phyloP scores from a whole-genome alignment of 495 filamentous ascomycete genomes.

The Parathielavia appendiculata region DNA sequence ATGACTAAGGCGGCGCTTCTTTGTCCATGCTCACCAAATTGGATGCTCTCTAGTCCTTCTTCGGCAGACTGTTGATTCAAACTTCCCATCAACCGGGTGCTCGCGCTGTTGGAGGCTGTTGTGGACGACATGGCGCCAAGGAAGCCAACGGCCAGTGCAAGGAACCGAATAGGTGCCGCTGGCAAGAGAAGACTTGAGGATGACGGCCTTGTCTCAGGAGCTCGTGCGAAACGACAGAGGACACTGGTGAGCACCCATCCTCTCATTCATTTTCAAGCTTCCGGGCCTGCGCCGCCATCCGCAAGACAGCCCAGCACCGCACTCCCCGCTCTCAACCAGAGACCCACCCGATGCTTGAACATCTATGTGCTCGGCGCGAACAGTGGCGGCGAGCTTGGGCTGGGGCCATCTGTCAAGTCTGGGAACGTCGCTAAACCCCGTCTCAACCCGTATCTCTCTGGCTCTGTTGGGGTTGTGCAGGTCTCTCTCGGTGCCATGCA shows the following conservation, averaged over 20 bases:
- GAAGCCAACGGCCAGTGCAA: background rate
- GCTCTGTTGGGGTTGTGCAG: constrained; percentile 48
- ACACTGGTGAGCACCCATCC: background rate
- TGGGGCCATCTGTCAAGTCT: constrained; percentile 10
- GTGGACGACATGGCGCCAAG: constrained; percentile 3
- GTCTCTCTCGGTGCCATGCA: constrained; percentile 67
- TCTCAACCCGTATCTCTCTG: constrained; percentile 5
- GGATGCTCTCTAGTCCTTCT: background rate
- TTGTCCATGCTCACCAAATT: too few species aligned
- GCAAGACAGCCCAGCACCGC: constrained; percentile 1
- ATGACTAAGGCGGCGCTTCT: too few species aligned
- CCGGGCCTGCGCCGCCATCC: background rate
- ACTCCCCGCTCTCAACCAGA: background rate
- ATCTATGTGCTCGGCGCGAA: constrained; percentile 21
- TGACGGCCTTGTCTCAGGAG: background rate
- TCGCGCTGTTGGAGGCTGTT: too few species aligned
- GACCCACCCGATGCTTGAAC: constrained; percentile 9
- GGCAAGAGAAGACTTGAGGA: constrained; percentile 2
- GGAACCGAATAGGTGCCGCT: background rate
- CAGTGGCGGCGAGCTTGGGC: constrained; percentile 13
- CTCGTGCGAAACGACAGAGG: constrained; percentile 4
- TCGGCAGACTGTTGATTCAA: background rate
- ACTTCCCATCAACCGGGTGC: background rate
- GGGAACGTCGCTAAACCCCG: constrained; percentile 4
- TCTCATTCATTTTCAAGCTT: background rate